Percentiles rank a stretch among this genome's conserved stretches.
These are phyloP conservation scores for Alternaria alternata DNA, from an alignment of 2,329 filamentous ascomycete genomes.

Conservation along the genomic window DNA sequence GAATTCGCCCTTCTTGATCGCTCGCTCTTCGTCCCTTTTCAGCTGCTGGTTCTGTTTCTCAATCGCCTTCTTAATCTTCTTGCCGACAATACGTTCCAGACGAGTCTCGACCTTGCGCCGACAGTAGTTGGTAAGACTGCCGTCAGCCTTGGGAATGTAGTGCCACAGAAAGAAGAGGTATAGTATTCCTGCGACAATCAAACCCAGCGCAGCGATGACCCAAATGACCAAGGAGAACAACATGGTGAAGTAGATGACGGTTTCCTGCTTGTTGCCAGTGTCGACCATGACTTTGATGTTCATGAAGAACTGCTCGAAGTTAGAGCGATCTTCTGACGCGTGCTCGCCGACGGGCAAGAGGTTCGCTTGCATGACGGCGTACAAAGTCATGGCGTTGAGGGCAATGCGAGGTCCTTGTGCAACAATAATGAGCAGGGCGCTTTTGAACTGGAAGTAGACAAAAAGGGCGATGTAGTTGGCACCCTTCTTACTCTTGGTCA, in stretches of 20 bases:
- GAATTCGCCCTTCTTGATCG: conserved; percentile 57
- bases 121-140: conserved; percentile 84
- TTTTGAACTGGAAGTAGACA: conserved; percentile 82
- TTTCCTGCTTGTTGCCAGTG: conserved; percentile 75
- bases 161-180: conserved; percentile 92
- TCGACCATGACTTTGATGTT: conserved; percentile 79
- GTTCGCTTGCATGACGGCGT: conserved; percentile 79
- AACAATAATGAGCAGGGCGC: conserved; percentile 85
- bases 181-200: conserved; percentile 77
- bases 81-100: conserved; percentile 82
- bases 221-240: conserved; percentile 89
- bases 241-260: conserved; percentile 87
- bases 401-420: conserved; percentile 93
- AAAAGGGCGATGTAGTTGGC: conserved; percentile 90
- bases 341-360: conserved; percentile 69
- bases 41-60: conserved; percentile 72
- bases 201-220: conserved; percentile 77
- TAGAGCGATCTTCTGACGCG: conserved; percentile 66
- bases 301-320: conserved; percentile 78
- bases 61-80: conserved; percentile 87
- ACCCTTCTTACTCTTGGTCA: conserved; percentile 91
- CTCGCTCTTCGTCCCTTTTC: conserved; percentile 52
- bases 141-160: conserved; percentile 84
- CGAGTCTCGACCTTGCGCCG: conserved; percentile 89
- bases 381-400: conserved; percentile 88